Conservation (phyloP, 2,329 filamentous ascomycete species). For the Hypoxylon sp. region DNA sequence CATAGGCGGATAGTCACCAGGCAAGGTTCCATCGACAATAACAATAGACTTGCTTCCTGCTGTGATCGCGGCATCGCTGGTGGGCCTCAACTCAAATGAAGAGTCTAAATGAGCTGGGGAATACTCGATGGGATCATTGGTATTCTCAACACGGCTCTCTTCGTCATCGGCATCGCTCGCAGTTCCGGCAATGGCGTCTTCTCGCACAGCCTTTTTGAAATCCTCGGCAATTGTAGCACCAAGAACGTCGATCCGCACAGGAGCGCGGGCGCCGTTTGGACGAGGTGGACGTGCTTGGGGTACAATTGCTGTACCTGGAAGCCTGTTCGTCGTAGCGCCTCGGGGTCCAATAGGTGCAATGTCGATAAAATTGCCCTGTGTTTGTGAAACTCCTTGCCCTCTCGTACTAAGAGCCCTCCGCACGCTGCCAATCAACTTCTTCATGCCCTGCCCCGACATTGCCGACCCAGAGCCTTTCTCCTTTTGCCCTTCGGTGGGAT, state of each 20-base stretch:
- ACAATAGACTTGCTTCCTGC: constrained; percentile 90
- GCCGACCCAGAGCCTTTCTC: constrained; percentile 67
- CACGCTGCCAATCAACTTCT: constrained; percentile 87
- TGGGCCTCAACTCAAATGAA: constrained; percentile 59
- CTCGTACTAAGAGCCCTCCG: constrained; percentile 82
- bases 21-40: constrained; percentile 80
- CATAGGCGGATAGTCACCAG: constrained; percentile 66
- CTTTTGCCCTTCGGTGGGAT: constrained; percentile 55
- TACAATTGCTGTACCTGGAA: constrained; percentile 73
- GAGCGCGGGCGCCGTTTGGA: constrained; percentile 62
- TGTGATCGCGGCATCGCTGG: constrained; percentile 74
- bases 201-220: constrained; percentile 81
- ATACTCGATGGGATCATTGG: constrained; percentile 57
- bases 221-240: constrained; percentile 84
- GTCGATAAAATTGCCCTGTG: constrained; percentile 64
- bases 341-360: constrained; percentile 66
- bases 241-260: constrained; percentile 83
- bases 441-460: constrained; percentile 82
- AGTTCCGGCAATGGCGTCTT: constrained; percentile 68
- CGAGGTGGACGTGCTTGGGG: constrained; percentile 65
- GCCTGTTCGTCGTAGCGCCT: constrained; percentile 69
- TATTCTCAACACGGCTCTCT: constrained; percentile 46
- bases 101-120: constrained; percentile 63
- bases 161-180: constrained; percentile 38
- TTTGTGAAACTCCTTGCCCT: constrained; percentile 61